These are phyloP conservation scores for Sugiyamaella castrensis DNA, from an alignment of 1,139 yeast genomes.

Conservation along the genomic window DNA sequence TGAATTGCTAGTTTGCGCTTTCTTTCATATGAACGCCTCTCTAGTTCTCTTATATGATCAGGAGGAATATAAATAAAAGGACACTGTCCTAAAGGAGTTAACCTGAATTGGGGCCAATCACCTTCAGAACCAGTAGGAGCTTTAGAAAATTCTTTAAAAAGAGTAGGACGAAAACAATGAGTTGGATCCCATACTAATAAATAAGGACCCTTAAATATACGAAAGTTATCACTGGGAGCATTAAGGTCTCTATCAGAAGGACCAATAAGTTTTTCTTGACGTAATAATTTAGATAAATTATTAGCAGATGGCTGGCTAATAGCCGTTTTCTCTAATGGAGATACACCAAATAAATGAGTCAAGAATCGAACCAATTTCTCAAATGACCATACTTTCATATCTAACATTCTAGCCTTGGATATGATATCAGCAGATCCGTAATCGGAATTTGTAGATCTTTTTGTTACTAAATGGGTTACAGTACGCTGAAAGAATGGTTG, in stretches of 20 bases:
- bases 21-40: slow-evolving; percentile 6
- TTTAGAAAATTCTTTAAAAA: slow-evolving; percentile 73
- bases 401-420: slow-evolving; percentile 56
- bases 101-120: slow-evolving; percentile 49
- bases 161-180: slow-evolving; percentile 77
- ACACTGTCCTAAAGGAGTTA: slow-evolving; percentile 50
- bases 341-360: slow-evolving; percentile 59
- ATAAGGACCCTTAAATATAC: slow-evolving; percentile 68
- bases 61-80: slow-evolving; percentile 57
- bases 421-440: slow-evolving; percentile 60
- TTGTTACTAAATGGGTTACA: slow-evolving; percentile 82
- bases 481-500: slow-evolving; percentile 73
- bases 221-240: slow-evolving; percentile 76
- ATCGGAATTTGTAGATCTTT: slow-evolving; percentile 44
- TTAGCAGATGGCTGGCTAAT: slow-evolving; percentile 13
- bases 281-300: slow-evolving; percentile 44
- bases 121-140: slow-evolving; percentile 43
- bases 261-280: slow-evolving; percentile 82
- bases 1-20: background rate
- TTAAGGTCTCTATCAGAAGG: slow-evolving; percentile 87
- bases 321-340: slow-evolving; percentile 16
- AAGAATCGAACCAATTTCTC: slow-evolving; percentile 83
- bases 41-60: slow-evolving; percentile 20
- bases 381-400: slow-evolving; percentile 81
- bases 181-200: slow-evolving; percentile 77